Evolutionary conservation across 139 green algal species (phyloP).

Genomic region (Chlorella sorokiniana): DNA sequence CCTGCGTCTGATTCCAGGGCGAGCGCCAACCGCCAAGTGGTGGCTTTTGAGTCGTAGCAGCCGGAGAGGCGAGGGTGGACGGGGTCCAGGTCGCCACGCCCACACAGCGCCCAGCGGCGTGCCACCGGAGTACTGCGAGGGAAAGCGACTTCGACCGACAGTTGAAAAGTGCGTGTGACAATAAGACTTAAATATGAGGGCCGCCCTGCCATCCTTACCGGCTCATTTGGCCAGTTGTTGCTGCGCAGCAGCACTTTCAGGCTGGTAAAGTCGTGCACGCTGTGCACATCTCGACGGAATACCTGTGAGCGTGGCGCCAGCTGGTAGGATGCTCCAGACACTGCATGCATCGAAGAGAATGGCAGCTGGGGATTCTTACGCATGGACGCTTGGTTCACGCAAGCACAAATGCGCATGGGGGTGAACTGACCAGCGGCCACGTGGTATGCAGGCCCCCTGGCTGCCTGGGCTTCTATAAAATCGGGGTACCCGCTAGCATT

Average conservation of each 20-base stretch:
- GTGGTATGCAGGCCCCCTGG: too few relatives aligned
- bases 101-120: constrained; percentile 61
- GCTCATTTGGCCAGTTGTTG: constrained; percentile 59
- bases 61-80: constrained; percentile 44
- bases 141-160: too few relatives aligned
- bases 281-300: constrained; percentile 60
- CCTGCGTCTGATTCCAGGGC: background rate
- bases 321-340: constrained; percentile 60
- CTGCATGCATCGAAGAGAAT: constrained; percentile 21
- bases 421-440: too few relatives aligned
- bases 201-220: background rate
- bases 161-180: too few relatives aligned
- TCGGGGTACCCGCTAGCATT: too few relatives aligned
- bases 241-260: constrained; percentile 66
- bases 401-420: too few relatives aligned
- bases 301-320: constrained; percentile 64
- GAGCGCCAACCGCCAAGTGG: constrained; percentile 51
- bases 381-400: too few relatives aligned
- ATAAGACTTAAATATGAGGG: too few relatives aligned
- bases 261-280: constrained; percentile 40
- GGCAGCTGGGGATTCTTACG: too few relatives aligned
- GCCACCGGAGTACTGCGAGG: constrained; percentile 30
- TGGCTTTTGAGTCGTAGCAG: constrained; percentile 76
- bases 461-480: too few relatives aligned
- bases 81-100: constrained; percentile 67